A percentile compares a stretch with the other conserved stretches of the same genome.
Conservation (phyloP, 371 early-diverging fungal genomes). For the Mortierella sp. region DNA sequence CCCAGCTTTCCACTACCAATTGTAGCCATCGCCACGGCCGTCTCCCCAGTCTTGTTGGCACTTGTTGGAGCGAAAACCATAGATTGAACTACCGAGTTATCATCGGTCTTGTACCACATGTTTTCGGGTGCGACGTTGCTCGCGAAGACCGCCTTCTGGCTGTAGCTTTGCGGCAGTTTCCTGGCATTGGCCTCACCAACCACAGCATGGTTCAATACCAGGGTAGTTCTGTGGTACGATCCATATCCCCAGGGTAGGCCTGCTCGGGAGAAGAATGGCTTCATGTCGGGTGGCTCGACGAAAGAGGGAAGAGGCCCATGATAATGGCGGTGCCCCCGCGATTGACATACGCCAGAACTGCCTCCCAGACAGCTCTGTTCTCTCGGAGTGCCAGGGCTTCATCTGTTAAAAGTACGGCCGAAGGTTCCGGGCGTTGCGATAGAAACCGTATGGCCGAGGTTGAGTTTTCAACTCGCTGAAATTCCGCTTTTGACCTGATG, state of each 20-base stretch:
- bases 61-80: constrained; percentile 23
- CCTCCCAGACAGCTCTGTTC: constrained; percentile 23
- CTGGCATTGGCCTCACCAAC: constrained; percentile 24
- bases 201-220: constrained; percentile 20
- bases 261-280: constrained; percentile 32
- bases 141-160: constrained; percentile 26
- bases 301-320: constrained; percentile 29
- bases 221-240: constrained; percentile 29
- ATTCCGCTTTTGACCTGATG: constrained; percentile 26
- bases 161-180: constrained; percentile 27
- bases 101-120: constrained; percentile 30
- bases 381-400: constrained; percentile 18
- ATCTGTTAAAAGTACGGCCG: constrained; percentile 25
- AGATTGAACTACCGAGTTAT: constrained; percentile 27
- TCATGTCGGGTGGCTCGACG: constrained; percentile 16
- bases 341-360: constrained; percentile 22
- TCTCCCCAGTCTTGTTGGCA: constrained; percentile 28
- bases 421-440: constrained; percentile 24
- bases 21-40: constrained; percentile 28
- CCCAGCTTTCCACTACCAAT: constrained; percentile 28
- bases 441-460: constrained; percentile 22
- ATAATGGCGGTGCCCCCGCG: constrained; percentile 25
- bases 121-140: constrained; percentile 19
- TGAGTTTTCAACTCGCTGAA: constrained; percentile 20
- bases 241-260: constrained; percentile 24